Percentiles rank a stretch among this genome's conserved stretches.
These are phyloP conservation scores for Dactylella cylindrospora DNA, from an alignment of 2,329 filamentous ascomycete species.

Conservation along the genomic window DNA sequence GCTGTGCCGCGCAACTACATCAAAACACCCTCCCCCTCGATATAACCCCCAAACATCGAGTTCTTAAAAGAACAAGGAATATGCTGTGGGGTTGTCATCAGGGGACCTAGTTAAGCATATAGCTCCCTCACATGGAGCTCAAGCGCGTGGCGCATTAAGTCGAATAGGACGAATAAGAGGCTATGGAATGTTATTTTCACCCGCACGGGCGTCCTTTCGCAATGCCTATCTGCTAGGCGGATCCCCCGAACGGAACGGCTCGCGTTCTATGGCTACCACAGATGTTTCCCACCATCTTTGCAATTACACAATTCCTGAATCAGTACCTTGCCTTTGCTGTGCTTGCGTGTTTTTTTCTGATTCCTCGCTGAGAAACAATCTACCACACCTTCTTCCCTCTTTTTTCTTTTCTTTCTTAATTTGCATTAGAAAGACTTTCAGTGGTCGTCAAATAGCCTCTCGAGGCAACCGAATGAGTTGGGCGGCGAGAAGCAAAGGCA, in stretches of 20 bases:
- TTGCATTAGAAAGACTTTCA: conserved; percentile 6
- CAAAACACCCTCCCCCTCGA: conserved; percentile 5
- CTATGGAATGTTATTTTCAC: not conserved
- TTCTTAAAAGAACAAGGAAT: conserved; percentile 33
- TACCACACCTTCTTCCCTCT: conserved; percentile 7
- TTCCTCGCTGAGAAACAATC: too few species aligned
- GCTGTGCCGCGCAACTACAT: conserved; percentile 43
- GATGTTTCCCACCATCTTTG: too few species aligned
- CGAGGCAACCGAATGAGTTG: conserved; percentile 23
- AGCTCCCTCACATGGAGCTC: conserved; percentile 24
- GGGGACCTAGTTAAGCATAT: too few species aligned
- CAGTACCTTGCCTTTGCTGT: too few species aligned
- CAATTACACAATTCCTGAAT: conserved; percentile 27
- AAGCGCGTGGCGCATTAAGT: conserved; percentile 30
- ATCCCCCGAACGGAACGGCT: conserved; percentile 40
- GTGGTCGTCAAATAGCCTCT: conserved; percentile 30
- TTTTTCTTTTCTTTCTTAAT: not conserved
- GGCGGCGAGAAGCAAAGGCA: conserved; percentile 24
- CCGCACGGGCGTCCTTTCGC: not conserved
- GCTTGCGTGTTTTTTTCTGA: conserved; percentile 39
- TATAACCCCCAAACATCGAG: too few species aligned
- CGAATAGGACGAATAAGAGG: conserved; percentile 19
- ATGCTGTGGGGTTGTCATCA: too few species aligned
- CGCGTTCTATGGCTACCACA: too few species aligned
- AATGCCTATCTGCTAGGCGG: conserved; percentile 34